Evolutionary conservation across 345 rosid species (phyloP).

Genomic region (Noccaea bulbosa): DNA sequence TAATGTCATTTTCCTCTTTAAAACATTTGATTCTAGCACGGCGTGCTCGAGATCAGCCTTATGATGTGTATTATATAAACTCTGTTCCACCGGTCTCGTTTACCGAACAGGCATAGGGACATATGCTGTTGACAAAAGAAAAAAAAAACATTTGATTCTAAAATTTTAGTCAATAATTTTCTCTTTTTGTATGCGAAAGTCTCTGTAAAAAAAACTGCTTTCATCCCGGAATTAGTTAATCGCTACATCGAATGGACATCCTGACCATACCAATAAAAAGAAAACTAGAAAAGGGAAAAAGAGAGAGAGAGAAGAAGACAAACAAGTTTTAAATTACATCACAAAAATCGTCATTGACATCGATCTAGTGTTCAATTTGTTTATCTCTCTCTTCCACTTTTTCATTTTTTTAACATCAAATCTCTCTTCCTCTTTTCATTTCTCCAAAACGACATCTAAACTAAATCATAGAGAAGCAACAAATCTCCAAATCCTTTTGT

Average conservation of each 20-base stretch:
- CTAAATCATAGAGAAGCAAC: constrained; percentile 46
- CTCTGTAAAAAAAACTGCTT: neutral
- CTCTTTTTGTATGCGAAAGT: neutral
- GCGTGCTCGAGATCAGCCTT: no score
- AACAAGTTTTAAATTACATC: constrained; percentile 8
- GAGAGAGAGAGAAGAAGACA: constrained; percentile 5
- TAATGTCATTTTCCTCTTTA: no score
- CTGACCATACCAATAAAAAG: neutral
- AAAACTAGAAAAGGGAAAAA: constrained; percentile 21
- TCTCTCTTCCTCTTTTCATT: constrained; percentile 15
- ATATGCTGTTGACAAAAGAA: no score
- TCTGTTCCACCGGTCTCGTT: no score
- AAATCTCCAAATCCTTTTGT: constrained; percentile 49
- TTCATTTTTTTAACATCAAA: no score
- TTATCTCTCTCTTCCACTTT: constrained; percentile 13
- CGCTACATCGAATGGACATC: constrained; percentile 39
- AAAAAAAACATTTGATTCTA: no score
- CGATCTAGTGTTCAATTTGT: constrained; percentile 5
- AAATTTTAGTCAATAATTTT: neutral
- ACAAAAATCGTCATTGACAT: constrained; percentile 16
- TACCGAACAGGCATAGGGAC: no score
- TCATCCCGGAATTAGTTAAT: constrained; percentile 39
- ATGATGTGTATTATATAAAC: no score
- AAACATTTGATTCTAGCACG: no score
- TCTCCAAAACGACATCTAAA: constrained; percentile 26